Evolutionary conservation across 805 yeast species (phyloP).

Genomic region (Debaryomyces prosopidis): DNA sequence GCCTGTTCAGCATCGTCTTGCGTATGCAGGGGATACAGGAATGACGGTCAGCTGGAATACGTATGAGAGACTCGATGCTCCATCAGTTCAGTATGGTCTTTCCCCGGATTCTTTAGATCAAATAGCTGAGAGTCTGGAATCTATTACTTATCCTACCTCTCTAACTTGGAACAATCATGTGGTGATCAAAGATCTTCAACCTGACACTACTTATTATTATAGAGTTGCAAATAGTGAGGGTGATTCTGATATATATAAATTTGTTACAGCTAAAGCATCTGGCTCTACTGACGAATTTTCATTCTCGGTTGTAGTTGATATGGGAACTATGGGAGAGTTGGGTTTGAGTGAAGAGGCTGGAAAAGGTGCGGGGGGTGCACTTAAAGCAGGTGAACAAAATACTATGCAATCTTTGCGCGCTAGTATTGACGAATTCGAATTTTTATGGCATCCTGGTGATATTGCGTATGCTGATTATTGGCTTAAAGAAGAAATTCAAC

Average conservation of each 20-base stretch:
- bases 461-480: constrained; percentile 16
- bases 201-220: constrained; percentile 14
- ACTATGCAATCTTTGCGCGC: constrained; percentile 11
- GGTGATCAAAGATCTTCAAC: constrained; percentile 9
- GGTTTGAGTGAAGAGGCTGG: constrained; percentile 12
- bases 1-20: constrained; percentile 14
- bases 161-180: constrained; percentile 15
- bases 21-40: constrained; percentile 9
- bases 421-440: constrained; percentile 9
- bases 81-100: constrained; percentile 11
- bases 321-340: constrained; percentile 14
- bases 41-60: constrained; percentile 16
- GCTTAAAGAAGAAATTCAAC: constrained; percentile 13
- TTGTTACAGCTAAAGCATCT: constrained; percentile 12
- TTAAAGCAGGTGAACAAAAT: constrained; percentile 12
- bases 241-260: constrained; percentile 5
- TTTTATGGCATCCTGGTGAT: constrained; percentile 15
- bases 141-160: constrained; percentile 12
- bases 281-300: constrained; percentile 10
- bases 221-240: constrained; percentile 7
- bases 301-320: constrained; percentile 12
- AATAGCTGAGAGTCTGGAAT: constrained; percentile 9
- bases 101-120: constrained; percentile 6
- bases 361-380: constrained; percentile 10
- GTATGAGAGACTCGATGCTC: constrained; percentile 7